Evolutionary conservation across 352 stramenopile genomes (phyloP), one percentile per base, ranked within the genome.

Genomic region (Phytophthora citricola): DNA sequence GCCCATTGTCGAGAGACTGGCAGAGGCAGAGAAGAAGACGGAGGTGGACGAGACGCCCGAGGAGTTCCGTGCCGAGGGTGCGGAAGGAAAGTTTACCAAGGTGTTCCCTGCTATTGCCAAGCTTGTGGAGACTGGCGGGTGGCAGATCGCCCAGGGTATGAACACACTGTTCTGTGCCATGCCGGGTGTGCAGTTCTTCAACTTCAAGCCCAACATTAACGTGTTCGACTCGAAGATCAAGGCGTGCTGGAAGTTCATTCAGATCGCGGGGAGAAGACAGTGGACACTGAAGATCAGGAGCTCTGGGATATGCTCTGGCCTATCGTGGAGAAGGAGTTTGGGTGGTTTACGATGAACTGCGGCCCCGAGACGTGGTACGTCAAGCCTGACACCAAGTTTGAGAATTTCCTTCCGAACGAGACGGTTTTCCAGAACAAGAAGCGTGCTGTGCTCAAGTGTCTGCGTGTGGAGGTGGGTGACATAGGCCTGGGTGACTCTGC

Each of bases 351-450:
- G 11, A 92, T 93, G 85, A 68, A 59, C 58, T 89, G 69, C 53
- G 83, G 85, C 17, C 22, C 68, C 15, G 85, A 93, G 64, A 93
- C 81, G 49, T 87, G 79, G 85, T 92, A 82, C 58, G 81, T 93
- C 51, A 84, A 90, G 64, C 83, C 85, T 15, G 67, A 88, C 43
- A 93, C 83, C 17, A 69, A 76, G 41, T 93, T 93, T 51, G 69
- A 83, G 52, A 71, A 85, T 32, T 91, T 93, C 48, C 64, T 71
- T 52, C 85, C 85, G 12, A 93, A 93, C 57, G 83, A 90, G 45
- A 93, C 85, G 8, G 89, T 93, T 50, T 93, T 93, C 75, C 83
- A 92, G 73, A 85, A 54, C 48, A 91, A 92, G 69, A 90, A 91
- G 65, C 76, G 72, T 27, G 83, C 85, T 6, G 80, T 92, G 20